phyloP scores from a whole-genome alignment of 1,139 yeast species.

The Sugiyamaella paludigena region DNA sequence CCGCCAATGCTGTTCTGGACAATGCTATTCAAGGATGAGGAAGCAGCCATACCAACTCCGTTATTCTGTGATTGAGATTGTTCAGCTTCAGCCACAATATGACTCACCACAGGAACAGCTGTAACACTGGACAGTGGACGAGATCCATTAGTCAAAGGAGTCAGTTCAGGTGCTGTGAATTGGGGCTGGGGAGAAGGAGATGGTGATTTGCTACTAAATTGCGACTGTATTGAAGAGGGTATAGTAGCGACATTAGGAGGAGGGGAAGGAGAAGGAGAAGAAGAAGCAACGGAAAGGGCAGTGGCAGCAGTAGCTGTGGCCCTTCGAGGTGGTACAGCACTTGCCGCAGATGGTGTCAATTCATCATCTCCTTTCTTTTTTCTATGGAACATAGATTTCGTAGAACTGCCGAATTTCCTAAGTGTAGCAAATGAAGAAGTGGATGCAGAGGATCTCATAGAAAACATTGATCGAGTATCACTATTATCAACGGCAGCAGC shows the following conservation, averaged over 20 bases:
- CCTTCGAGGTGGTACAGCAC: neutral
- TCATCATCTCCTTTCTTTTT: slow-evolving; percentile 1
- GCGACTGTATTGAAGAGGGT: neutral
- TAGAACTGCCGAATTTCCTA: slow-evolving; percentile 20
- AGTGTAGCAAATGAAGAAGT: slow-evolving; percentile 33
- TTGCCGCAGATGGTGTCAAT: neutral
- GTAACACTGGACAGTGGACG: slow-evolving; percentile 1
- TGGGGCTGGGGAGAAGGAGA: neutral
- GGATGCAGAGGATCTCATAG: slow-evolving; percentile 29
- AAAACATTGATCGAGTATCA: slow-evolving; percentile 27
- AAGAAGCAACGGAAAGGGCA: too few species aligned
- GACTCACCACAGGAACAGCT: slow-evolving; percentile 6
- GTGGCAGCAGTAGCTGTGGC: neutral
- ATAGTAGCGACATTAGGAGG: neutral
- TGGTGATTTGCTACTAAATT: neutral
- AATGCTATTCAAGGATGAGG: slow-evolving; percentile 6
- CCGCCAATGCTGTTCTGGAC: too few species aligned
- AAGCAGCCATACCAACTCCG: slow-evolving; percentile 1
- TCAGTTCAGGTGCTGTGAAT: slow-evolving; percentile 5
- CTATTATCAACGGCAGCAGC: slow-evolving; percentile 13
- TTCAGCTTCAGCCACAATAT: slow-evolving; percentile 5
- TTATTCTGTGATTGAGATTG: slow-evolving; percentile 1
- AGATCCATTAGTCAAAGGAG: neutral
- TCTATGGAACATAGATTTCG: slow-evolving; percentile 16
- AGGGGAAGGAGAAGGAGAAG: neutral